Percentiles rank a stretch among this genome's conserved stretches.
These are phyloP conservation scores for Corylus avellana DNA, from an alignment of 306 rosid species.

Conservation along the genomic window DNA sequence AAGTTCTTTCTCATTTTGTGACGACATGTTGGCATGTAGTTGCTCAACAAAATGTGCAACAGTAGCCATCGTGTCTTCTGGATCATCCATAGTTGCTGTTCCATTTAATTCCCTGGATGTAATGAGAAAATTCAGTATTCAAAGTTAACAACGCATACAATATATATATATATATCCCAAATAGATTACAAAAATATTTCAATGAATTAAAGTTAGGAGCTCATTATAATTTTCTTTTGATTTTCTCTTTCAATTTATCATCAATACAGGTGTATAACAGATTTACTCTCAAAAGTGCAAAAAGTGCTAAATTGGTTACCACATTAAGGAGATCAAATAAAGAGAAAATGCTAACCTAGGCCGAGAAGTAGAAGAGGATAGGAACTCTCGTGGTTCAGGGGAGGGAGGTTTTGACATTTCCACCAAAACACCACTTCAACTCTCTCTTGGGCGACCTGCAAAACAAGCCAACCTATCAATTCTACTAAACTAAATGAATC, in stretches of 20 bases:
- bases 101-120: slow-evolving; percentile 56
- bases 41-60: slow-evolving; percentile 90
- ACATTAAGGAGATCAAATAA: neutral
- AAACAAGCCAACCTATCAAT: slow-evolving; percentile 20
- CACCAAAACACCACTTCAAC: slow-evolving; percentile 42
- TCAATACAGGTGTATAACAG: neutral
- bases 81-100: slow-evolving; percentile 61
- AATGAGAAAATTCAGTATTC: slow-evolving; percentile 24
- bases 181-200: neutral
- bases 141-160: slow-evolving; percentile 25
- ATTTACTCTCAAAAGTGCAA: neutral
- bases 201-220: neutral
- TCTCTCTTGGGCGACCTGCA: slow-evolving; percentile 51
- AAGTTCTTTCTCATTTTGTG: slow-evolving; percentile 77
- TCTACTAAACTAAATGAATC: slow-evolving; percentile 8
- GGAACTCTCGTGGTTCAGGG: slow-evolving; percentile 38
- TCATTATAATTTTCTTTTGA: neutral
- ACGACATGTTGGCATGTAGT: slow-evolving; percentile 80
- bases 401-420: slow-evolving; percentile 82
- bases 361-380: slow-evolving; percentile 43
- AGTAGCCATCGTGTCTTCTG: slow-evolving; percentile 71
- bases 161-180: neutral
- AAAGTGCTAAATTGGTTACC: neutral
- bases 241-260: neutral
- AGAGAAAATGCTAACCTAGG: slow-evolving; percentile 45